Evolutionary conservation across 768 basidiomycete species (phyloP).

Genomic region (Mycena floridula): DNA sequence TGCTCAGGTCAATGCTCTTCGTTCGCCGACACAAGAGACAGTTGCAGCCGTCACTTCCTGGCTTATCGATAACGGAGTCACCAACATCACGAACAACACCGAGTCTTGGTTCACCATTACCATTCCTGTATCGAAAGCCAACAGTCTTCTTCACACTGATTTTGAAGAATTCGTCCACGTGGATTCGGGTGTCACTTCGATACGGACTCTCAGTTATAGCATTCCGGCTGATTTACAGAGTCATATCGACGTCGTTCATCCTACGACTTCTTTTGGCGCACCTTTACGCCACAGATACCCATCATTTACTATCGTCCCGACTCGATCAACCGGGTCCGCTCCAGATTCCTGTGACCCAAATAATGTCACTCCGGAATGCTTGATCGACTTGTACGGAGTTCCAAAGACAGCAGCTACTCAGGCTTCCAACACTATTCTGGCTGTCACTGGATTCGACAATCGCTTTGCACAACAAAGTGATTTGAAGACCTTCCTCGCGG

Average conservation of each 20-base stretch:
- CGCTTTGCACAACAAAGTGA: constrained; percentile 1
- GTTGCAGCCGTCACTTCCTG: constrained; percentile 1
- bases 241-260: constrained; percentile 19
- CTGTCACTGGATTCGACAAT: constrained; percentile 21
- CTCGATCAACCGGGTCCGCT: neutral
- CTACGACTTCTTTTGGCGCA: neutral
- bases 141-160: constrained; percentile 22
- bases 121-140: constrained; percentile 23
- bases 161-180: constrained; percentile 24
- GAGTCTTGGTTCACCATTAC: constrained; percentile 26
- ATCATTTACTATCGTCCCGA: too few relatives aligned
- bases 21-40: neutral
- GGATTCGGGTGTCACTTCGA: constrained; percentile 14
- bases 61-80: constrained; percentile 2
- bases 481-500: constrained; percentile 4
- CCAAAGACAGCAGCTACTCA: constrained; percentile 21
- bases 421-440: constrained; percentile 18
- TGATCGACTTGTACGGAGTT: constrained; percentile 22
- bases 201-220: constrained; percentile 28
- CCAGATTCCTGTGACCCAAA: too few relatives aligned
- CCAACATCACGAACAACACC: neutral
- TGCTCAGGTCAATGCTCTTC: constrained; percentile 1
- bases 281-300: too few relatives aligned
- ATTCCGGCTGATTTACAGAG: constrained; percentile 21
- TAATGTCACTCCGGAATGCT: neutral